Evolutionary conservation across 768 basidiomycete genomes (phyloP).

Genomic region (Lentinula aciculospora): DNA sequence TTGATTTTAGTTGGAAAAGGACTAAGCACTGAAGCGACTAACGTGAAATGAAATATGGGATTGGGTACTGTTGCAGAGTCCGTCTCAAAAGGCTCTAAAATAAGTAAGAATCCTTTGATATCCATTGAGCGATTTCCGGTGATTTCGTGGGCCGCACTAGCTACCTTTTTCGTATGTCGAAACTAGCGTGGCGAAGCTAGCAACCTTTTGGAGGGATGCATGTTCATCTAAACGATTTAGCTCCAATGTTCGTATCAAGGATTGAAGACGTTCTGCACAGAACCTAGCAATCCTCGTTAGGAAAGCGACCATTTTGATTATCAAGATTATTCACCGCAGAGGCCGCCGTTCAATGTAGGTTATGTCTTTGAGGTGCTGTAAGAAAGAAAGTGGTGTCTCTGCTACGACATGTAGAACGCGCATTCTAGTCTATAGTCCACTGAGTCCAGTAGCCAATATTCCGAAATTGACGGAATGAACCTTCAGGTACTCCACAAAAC

Average conservation of each 20-base stretch:
- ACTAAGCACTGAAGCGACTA: slow-evolving; percentile 11
- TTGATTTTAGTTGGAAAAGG: background rate
- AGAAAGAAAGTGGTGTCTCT: slow-evolving; percentile 93
- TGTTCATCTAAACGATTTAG: slow-evolving; percentile 88
- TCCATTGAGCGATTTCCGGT: slow-evolving; percentile 3
- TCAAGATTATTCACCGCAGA: slow-evolving; percentile 56
- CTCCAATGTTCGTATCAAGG: slow-evolving; percentile 88
- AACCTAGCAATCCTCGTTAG: slow-evolving; percentile 49
- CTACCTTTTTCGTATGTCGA: slow-evolving; percentile 96
- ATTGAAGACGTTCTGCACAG: slow-evolving; percentile 93
- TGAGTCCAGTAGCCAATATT: background rate
- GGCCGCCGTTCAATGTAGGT: slow-evolving; percentile 96
- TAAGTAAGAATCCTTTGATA: slow-evolving; percentile 81
- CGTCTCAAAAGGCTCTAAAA: slow-evolving; percentile 97
- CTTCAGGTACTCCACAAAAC: slow-evolving; percentile 98
- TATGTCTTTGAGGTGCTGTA: slow-evolving; percentile 97
- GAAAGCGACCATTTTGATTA: background rate
- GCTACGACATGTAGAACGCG: slow-evolving; percentile 98
- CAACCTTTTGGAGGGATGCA: slow-evolving; percentile 89
- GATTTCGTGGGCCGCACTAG: slow-evolving; percentile 1
- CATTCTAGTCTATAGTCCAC: slow-evolving; percentile 78
- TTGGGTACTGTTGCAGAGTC: slow-evolving; percentile 98
- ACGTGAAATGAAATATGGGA: slow-evolving; percentile 98
- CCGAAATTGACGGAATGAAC: slow-evolving; percentile 30
- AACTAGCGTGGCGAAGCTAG: slow-evolving; percentile 92